These are phyloP conservation scores for Zygnema circumcarinatum DNA, from an alignment of 139 green algal species.

Conservation along the genomic window DNA sequence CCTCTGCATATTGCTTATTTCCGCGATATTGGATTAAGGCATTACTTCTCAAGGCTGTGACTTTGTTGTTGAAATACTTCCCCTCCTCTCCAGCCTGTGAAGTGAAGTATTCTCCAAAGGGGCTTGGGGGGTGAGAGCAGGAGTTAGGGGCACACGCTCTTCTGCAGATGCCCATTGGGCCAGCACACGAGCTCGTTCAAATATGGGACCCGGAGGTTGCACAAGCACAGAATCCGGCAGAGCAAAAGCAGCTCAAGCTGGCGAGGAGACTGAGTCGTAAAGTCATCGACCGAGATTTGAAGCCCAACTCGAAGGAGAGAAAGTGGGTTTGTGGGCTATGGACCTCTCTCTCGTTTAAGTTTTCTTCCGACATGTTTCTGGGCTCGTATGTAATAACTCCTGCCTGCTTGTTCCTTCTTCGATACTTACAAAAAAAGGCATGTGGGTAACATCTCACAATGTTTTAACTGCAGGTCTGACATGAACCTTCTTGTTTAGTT, in stretches of 20 bases:
- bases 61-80: too few relatives aligned
- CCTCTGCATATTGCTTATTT: neutral
- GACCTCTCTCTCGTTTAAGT: neutral
- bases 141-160: neutral
- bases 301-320: constrained; percentile 64
- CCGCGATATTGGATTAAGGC: too few relatives aligned
- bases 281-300: constrained; percentile 77
- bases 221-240: constrained; percentile 80
- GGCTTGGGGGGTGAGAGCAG: neutral
- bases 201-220: constrained; percentile 63
- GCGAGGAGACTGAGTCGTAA: constrained; percentile 75
- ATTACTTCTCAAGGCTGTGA: too few relatives aligned
- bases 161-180: constrained; percentile 26
- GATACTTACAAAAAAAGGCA: too few relatives aligned
- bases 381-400: too few relatives aligned
- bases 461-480: too few relatives aligned
- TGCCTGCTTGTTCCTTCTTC: too few relatives aligned
- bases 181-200: constrained; percentile 50
- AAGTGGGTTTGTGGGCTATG: constrained; percentile 28
- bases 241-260: constrained; percentile 94
- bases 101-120: too few relatives aligned
- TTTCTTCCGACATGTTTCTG: constrained; percentile 30
- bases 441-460: too few relatives aligned
- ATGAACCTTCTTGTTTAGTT: too few relatives aligned
- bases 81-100: too few relatives aligned